Base-by-base conservation (phyloP, 805 yeast species). In the Spencermartinsiella europaea region DNA sequence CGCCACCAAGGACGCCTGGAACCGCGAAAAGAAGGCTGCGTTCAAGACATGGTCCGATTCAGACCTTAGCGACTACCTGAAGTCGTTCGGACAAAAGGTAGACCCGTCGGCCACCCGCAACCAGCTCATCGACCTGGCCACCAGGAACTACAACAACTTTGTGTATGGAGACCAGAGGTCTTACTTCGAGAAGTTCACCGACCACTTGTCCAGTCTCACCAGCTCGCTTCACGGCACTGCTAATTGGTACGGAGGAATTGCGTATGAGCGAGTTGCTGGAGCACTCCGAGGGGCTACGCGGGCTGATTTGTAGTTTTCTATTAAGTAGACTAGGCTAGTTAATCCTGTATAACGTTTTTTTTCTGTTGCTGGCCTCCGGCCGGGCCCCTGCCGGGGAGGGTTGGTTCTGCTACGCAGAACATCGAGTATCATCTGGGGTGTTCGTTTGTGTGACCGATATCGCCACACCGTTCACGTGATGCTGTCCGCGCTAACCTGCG, bases 31-130 rank as follows among this genome's bases (percentile, higher is more conserved):
- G 52, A 72, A 70, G 33, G 69, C 69, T 34, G 63, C 74, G 17
- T 73, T 78, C 58, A 68, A 76, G 48, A 62, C 69, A 15, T 79
- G 83, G 83, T 62, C 77, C 2, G 68, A 74, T 21, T 66, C 72
- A 3, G 84, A 81, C 55, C 62, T 81, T 48, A 66, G 70, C 54
- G 74, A 73, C 49, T 81, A 85, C 78, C 62, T 82, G 28, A 61
- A 68, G 45, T 58, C 66, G 35, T 78, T 76, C 55, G 75, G 74
- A 22, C 60, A 56, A 28, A 39, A 45, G 21, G 53, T 51, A 15
- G 37, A 46, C 31, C 47, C 39, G 17, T 44, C 44, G 17, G 34
- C 25, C 21, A 36, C 35, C 25, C 36, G 45, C 43, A 49, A 50
- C 38, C 52, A 56, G 38, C 53, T 61, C 15, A 58, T 54, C 16